phyloP scores from a whole-genome alignment of 2,329 filamentous ascomycete species.

The Dactylonectria estremocensis region DNA sequence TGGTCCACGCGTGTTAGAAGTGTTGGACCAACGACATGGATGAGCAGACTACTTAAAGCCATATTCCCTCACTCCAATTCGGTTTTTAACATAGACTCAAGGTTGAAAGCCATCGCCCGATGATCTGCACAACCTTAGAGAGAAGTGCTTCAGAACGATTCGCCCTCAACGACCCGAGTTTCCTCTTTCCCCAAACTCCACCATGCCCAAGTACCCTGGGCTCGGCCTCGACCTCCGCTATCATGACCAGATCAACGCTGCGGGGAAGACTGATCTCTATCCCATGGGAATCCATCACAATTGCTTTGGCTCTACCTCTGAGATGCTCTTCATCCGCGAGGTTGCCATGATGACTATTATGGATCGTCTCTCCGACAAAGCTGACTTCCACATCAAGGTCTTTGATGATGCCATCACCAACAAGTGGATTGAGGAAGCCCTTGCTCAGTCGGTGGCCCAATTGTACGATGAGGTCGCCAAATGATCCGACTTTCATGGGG shows the following conservation, averaged over 20 bases:
- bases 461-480: background rate
- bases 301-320: conserved; percentile 13
- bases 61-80: background rate
- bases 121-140: background rate
- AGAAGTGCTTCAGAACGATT: background rate
- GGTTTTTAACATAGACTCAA: background rate
- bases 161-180: background rate
- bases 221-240: conserved; percentile 20
- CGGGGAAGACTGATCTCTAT: background rate
- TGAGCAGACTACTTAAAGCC: background rate
- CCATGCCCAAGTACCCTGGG: conserved; percentile 20
- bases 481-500: background rate
- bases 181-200: background rate
- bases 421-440: conserved; percentile 39
- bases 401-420: conserved; percentile 42
- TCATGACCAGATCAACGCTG: conserved; percentile 1
- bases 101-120: background rate
- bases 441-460: background rate
- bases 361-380: conserved; percentile 56
- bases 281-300: conserved; percentile 19
- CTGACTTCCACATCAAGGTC: conserved; percentile 53
- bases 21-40: background rate
- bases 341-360: conserved; percentile 54
- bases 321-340: conserved; percentile 48
- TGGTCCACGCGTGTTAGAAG: background rate